Evolutionary conservation across 768 basidiomycete species (phyloP).

Genomic region (Aureoboletus auriporus): DNA sequence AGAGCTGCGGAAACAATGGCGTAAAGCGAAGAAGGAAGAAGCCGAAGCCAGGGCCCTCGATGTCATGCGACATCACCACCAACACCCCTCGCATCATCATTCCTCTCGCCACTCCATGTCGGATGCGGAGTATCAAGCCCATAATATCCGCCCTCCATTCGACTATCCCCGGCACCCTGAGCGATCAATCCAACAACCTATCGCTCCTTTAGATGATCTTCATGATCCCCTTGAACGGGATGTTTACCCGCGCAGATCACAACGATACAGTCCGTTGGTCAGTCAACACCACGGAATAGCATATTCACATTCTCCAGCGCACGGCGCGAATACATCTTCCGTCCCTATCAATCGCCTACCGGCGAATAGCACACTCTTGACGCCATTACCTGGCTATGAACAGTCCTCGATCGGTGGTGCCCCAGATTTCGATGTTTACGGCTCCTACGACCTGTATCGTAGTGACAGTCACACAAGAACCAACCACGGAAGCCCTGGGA

Average conservation of each 20-base stretch:
- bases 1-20: slow-evolving; percentile 94
- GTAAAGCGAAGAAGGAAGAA: slow-evolving; percentile 85
- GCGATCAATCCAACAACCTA: slow-evolving; percentile 8
- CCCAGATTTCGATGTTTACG: slow-evolving; percentile 15
- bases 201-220: slow-evolving; percentile 15
- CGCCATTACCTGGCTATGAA: slow-evolving; percentile 63
- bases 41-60: slow-evolving; percentile 25
- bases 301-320: slow-evolving; percentile 26
- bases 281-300: slow-evolving; percentile 11
- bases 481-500: slow-evolving; percentile 31
- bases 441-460: slow-evolving; percentile 37
- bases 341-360: slow-evolving; percentile 43
- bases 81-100: slow-evolving; percentile 15
- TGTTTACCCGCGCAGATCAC: slow-evolving; percentile 23
- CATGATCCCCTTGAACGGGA: slow-evolving; percentile 19
- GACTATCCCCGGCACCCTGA: slow-evolving; percentile 27
- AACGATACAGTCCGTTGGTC: slow-evolving; percentile 22
- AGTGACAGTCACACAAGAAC: slow-evolving; percentile 38
- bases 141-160: slow-evolving; percentile 14
- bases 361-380: slow-evolving; percentile 64
- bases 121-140: slow-evolving; percentile 19
- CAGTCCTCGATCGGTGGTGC: slow-evolving; percentile 31
- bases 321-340: slow-evolving; percentile 14
- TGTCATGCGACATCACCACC: slow-evolving; percentile 12
- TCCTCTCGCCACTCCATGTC: slow-evolving; percentile 25